These are phyloP conservation scores for Talaromyces thailandensis DNA, from an alignment of 495 filamentous ascomycete genomes.

Conservation along the genomic window DNA sequence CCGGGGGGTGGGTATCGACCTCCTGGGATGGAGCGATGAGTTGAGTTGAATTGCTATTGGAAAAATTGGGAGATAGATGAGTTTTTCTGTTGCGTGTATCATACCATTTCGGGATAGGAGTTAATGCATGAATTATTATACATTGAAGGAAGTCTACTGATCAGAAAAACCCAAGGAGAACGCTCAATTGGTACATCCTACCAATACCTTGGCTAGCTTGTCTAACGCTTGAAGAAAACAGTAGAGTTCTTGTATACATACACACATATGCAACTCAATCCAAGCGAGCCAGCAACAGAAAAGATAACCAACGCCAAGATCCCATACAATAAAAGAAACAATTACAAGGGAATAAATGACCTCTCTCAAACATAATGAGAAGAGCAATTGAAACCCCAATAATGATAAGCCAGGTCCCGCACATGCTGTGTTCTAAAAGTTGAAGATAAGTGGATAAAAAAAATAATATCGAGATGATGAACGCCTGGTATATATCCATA, in stretches of 20 bases:
- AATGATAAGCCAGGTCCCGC: slow-evolving; percentile 10
- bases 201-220: not conserved
- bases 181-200: not conserved
- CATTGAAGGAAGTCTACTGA: not conserved
- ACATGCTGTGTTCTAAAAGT: slow-evolving; percentile 9
- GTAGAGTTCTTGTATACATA: slow-evolving; percentile 11
- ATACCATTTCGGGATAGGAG: not conserved
- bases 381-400: slow-evolving; percentile 6
- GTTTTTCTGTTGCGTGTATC: not conserved
- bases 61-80: not conserved
- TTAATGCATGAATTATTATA: not conserved
- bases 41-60: no score
- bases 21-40: not conserved
- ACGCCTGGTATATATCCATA: slow-evolving; percentile 8
- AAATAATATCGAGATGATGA: slow-evolving; percentile 2
- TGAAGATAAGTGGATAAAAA: slow-evolving; percentile 5
- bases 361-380: slow-evolving; percentile 6
- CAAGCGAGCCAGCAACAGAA: slow-evolving; percentile 2
- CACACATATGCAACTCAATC: not conserved
- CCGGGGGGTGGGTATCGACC: slow-evolving; percentile 1
- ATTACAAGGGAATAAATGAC: slow-evolving; percentile 13
- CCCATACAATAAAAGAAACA: slow-evolving; percentile 9
- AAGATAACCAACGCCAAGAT: slow-evolving; percentile 4
- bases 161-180: not conserved
- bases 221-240: not conserved